Conservation (phyloP, 345 rosid species). For the Salix purpurea region DNA sequence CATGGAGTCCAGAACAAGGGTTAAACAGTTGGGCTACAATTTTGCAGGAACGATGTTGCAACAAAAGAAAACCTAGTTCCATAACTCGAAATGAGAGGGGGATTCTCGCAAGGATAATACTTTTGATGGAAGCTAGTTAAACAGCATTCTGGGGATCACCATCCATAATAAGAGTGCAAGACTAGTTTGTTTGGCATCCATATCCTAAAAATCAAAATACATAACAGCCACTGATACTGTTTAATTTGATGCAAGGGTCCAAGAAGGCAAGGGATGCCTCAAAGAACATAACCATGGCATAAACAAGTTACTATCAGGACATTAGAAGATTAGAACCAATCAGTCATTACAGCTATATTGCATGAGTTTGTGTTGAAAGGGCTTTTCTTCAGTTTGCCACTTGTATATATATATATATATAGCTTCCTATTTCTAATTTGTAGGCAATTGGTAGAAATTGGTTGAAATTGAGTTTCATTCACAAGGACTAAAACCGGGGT, state of each 20-base stretch:
- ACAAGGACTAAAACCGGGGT: neutral
- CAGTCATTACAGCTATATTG: neutral
- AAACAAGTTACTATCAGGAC: neutral
- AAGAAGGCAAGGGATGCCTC: neutral
- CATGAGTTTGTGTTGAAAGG: neutral
- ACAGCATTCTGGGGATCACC: neutral
- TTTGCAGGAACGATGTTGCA: neutral
- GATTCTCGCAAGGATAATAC: neutral
- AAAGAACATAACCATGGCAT: neutral
- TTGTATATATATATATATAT: neutral
- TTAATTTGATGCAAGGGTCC: neutral
- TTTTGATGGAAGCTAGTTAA: neutral
- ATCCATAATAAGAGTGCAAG: neutral
- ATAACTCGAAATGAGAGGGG: neutral
- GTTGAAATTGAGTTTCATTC: neutral
- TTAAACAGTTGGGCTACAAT: neutral
- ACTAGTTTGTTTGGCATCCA: neutral
- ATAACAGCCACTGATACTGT: neutral
- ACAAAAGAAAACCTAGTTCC: neutral
- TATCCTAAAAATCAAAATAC: neutral
- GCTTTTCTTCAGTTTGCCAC: neutral
- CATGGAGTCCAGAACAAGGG: neutral
- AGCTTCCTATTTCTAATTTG: neutral
- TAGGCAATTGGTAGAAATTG: neutral
- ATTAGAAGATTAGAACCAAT: neutral